Evolutionary conservation across 73 alveolate species (phyloP), one percentile per base, ranked within the genome.

Genomic region (Uronychia binucleata): DNA sequence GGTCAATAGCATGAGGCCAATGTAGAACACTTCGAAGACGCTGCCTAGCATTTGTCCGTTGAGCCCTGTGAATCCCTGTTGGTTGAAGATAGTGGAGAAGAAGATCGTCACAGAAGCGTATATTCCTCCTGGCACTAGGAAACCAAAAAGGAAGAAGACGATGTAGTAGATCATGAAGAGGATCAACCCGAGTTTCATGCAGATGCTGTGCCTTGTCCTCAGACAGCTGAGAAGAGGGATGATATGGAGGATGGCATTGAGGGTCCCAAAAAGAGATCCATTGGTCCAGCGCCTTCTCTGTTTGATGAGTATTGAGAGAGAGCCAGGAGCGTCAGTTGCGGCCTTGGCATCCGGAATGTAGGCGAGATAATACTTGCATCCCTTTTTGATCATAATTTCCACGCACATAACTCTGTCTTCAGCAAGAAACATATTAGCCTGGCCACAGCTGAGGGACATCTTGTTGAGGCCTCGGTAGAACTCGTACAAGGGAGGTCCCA

Each of bases 331-430:
- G 80, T 92, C 97, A 14, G 97, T 92, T 19, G 78, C 30, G 46
- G 94, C 83, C 67, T 83, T 83, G 19, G 91, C 90, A 1, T 84
- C 95, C 0, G 95, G 95, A 30, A 90, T 85, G 74, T 90, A 90
- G 35, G 85, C 67, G 0, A 90, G 80, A 30, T 78, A 46, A 67
- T 60, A 85, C 31, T 31, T 59, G 19, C 67, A 30, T 28, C 46
- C 58, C 80, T 85, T 75, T 58, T 90, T 90, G 1, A 78, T 77
- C 33, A 78, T 59, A 57, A 88, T 88, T 77, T 92, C 88, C 33
- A 88, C 46, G 77, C 97, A 92, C 97, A 92, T 87, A 77, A 92
- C 88, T 57, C 97, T 82, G 57, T 92, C 97, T 79, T 92, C 97
- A 0, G 97, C 97, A 27, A 92, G 57, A 75, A 75, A 92, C 80